Percentiles rank a stretch among this genome's conserved stretches.
phyloP scores from a whole-genome alignment of 768 basidiomycete genomes.

The Lanmaoa pseudosensibilis region DNA sequence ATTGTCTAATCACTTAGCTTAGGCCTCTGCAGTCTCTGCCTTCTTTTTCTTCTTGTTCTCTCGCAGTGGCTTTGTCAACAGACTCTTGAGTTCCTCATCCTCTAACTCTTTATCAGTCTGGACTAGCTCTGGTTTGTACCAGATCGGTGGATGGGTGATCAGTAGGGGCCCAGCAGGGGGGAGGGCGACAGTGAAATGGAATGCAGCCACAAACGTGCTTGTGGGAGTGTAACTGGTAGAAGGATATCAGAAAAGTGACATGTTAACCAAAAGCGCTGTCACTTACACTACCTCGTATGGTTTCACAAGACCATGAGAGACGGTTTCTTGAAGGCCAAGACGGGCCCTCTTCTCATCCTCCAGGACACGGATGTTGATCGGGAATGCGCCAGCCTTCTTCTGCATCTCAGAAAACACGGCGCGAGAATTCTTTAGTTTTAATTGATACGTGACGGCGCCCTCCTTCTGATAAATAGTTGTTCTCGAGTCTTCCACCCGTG shows the following conservation, averaged over 20 bases:
- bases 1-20: conserved; percentile 27
- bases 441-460: conserved; percentile 82
- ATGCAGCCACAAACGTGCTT: conserved; percentile 86
- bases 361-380: conserved; percentile 91
- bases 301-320: conserved; percentile 90
- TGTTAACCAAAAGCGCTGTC: not conserved
- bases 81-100: conserved; percentile 81
- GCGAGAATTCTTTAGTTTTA: conserved; percentile 97
- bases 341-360: conserved; percentile 96
- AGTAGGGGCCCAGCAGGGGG: conserved; percentile 85
- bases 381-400: conserved; percentile 97
- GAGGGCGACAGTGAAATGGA: conserved; percentile 96
- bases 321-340: conserved; percentile 94
- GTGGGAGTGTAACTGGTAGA: conserved; percentile 70
- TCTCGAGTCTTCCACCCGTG: conserved; percentile 83
- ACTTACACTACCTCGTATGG: conserved; percentile 93
- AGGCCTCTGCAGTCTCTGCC: conserved; percentile 48
- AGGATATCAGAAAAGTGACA: not conserved
- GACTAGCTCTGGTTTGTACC: conserved; percentile 92
- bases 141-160: conserved; percentile 83
- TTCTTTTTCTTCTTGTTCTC: conserved; percentile 94
- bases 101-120: conserved; percentile 88
- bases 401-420: conserved; percentile 97
- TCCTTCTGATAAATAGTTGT: conserved; percentile 94
- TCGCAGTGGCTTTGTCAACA: conserved; percentile 76